Conservation (phyloP, 805 yeast genomes). For the Tetrapisispora nanseiensis region DNA sequence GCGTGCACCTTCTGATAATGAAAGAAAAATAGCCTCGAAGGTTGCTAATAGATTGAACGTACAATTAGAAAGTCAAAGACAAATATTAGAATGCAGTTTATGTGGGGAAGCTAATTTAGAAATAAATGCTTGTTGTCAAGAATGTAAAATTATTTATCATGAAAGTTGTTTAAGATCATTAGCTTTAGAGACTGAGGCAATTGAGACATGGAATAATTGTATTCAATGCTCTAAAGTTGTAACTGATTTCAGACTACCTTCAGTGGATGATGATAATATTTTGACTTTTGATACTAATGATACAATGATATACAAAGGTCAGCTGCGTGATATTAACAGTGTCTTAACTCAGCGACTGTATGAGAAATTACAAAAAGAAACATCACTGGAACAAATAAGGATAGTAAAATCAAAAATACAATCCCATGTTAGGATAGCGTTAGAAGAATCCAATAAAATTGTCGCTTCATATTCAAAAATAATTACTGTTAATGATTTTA, state of each 20-base stretch:
- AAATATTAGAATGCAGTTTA: slow-evolving; percentile 6
- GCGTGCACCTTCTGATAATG: too few species aligned
- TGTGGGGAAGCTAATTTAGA: slow-evolving; percentile 13
- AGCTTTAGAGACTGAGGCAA: slow-evolving; percentile 17
- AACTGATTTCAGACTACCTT: background rate
- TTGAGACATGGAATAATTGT: slow-evolving; percentile 15
- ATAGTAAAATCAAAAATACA: slow-evolving; percentile 51
- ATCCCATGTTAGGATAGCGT: slow-evolving; percentile 40
- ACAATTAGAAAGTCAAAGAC: background rate
- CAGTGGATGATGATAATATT: background rate
- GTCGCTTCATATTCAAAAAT: slow-evolving; percentile 8
- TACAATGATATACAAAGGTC: slow-evolving; percentile 5
- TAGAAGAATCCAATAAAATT: slow-evolving; percentile 40
- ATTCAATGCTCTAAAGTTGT: slow-evolving; percentile 9
- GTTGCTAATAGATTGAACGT: too few species aligned
- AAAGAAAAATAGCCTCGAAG: too few species aligned
- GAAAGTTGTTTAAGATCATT: slow-evolving; percentile 17
- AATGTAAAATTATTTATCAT: slow-evolving; percentile 16
- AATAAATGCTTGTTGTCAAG: slow-evolving; percentile 9
- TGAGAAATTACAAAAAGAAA: slow-evolving; percentile 3
- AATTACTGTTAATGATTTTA: slow-evolving; percentile 37
- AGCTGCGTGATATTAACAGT: slow-evolving; percentile 6
- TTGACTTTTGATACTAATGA: background rate
- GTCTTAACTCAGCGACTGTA: background rate
- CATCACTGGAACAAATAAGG: slow-evolving; percentile 4